Conservation (phyloP, 1,284 basidiomycete genomes). For the Xerocomus minutiporus region DNA sequence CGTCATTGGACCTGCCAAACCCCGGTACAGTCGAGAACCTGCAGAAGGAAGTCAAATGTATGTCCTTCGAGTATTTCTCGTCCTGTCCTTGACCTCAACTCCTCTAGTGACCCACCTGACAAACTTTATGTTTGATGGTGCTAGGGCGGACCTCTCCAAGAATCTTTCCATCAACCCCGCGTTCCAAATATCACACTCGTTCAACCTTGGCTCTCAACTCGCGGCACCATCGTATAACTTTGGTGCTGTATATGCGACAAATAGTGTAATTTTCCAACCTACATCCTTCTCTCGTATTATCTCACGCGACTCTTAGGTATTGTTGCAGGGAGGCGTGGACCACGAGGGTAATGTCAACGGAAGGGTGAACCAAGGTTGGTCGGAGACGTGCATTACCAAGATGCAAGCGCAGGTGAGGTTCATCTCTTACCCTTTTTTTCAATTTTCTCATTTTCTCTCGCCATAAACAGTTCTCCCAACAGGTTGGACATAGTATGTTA, state of each 20-base stretch:
- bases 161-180: conserved; percentile 89
- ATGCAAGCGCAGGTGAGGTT: conserved; percentile 79
- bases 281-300: background rate
- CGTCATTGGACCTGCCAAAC: conserved; percentile 74
- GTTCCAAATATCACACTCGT: conserved; percentile 98
- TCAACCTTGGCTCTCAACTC: conserved; percentile 79
- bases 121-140: conserved; percentile 98
- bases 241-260: conserved; percentile 88
- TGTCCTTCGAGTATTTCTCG: conserved; percentile 22
- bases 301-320: conserved; percentile 51
- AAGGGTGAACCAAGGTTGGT: conserved; percentile 90
- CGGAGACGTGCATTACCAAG: conserved; percentile 77
- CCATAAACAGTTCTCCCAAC: conserved; percentile 52
- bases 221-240: conserved; percentile 87
- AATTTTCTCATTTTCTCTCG: conserved; percentile 11
- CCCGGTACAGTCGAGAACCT: conserved; percentile 90
- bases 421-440: background rate
- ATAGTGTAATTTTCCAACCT: conserved; percentile 45
- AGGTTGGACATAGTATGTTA: conserved; percentile 80
- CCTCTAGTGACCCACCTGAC: conserved; percentile 79
- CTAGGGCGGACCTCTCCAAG: conserved; percentile 93
- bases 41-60: conserved; percentile 87
- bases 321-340: conserved; percentile 93
- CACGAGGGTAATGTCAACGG: conserved; percentile 89
- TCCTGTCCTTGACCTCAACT: conserved; percentile 12